A percentile compares a stretch with the other conserved stretches of the same genome.
phyloP scores from a whole-genome alignment of 2,329 filamentous ascomycete species.

The Talaromyces sp. region DNA sequence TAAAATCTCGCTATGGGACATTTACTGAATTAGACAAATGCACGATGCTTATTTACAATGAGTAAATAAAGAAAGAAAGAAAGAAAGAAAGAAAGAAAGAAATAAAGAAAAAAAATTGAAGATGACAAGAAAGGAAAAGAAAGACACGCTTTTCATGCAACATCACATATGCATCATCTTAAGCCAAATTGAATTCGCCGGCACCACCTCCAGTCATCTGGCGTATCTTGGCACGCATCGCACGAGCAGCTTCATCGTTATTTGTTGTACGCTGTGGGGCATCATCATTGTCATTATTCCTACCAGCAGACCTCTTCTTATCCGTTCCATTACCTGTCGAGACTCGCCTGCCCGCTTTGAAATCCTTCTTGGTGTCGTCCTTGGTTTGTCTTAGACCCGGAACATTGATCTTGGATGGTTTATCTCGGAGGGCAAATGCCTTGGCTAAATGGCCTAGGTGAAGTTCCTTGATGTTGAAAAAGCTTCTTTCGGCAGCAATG shows the following conservation, averaged over 20 bases:
- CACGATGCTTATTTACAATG: neutral
- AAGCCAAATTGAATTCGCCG: conserved; percentile 57
- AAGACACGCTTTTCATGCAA: conserved; percentile 17
- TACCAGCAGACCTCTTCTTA: conserved; percentile 17
- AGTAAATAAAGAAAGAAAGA: conserved; percentile 12
- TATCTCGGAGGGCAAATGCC: conserved; percentile 83
- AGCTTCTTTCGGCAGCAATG: conserved; percentile 73
- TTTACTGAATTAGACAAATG: conserved; percentile 57
- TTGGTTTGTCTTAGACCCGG: conserved; percentile 47
- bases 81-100: conserved; percentile 10
- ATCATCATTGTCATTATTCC: conserved; percentile 19
- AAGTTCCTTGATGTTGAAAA: conserved; percentile 87
- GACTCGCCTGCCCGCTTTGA: conserved; percentile 39
- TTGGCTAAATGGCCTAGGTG: conserved; percentile 93
- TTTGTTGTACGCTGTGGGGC: conserved; percentile 28
- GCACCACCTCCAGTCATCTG: conserved; percentile 47
- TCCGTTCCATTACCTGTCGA: conserved; percentile 7
- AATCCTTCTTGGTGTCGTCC: conserved; percentile 43
- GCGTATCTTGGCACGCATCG: conserved; percentile 52
- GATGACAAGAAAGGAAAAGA: neutral
- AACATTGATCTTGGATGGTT: conserved; percentile 70
- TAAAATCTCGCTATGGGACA: conserved; percentile 91
- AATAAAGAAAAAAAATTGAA: conserved; percentile 16
- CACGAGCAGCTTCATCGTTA: conserved; percentile 45
- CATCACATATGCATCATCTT: conserved; percentile 11